Evolutionary conservation across 2,329 filamentous ascomycete genomes (phyloP).

Genomic region (Sodiomyces alkalinus): DNA sequence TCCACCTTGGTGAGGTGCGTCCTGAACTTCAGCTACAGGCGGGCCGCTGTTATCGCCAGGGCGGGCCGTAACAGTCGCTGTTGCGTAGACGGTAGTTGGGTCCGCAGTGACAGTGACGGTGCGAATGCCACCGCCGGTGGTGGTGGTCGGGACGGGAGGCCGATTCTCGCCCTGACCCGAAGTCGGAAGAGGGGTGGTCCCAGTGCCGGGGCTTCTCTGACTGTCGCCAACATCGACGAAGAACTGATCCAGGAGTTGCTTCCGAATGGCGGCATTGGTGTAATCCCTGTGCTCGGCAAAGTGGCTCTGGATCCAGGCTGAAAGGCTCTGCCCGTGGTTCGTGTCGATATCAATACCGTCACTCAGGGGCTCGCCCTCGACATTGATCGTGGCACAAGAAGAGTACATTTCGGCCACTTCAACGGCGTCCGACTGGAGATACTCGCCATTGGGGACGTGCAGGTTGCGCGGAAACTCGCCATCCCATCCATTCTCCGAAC

Average conservation of each 20-base stretch:
- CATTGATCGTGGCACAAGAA: conserved; percentile 7
- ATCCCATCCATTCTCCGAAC: conserved; percentile 23
- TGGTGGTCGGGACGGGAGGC: conserved; percentile 8
- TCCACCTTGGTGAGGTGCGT: not conserved
- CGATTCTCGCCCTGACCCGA: conserved; percentile 4
- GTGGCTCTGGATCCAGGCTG: too few species aligned
- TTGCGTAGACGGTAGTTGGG: conserved; percentile 21
- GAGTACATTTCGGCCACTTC: conserved; percentile 23
- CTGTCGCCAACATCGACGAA: conserved; percentile 18
- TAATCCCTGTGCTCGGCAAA: too few species aligned
- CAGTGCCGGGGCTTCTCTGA: conserved; percentile 9
- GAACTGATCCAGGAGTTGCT: conserved; percentile 29
- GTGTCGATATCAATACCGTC: conserved; percentile 3
- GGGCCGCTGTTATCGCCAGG: conserved; percentile 5
- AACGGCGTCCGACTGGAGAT: conserved; percentile 7
- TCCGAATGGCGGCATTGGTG: conserved; percentile 26
- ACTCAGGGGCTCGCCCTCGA: conserved; percentile 6
- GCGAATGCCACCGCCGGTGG: conserved; percentile 9
- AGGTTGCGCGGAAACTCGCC: conserved; percentile 20
- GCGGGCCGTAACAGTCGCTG: conserved; percentile 20
- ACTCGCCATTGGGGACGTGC: conserved; percentile 9
- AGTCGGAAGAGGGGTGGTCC: conserved; percentile 6
- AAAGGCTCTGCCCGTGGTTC: conserved; percentile 11
- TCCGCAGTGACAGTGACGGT: conserved; percentile 22
- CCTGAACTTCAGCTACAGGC: not conserved